Conservation (phyloP, 768 basidiomycete species). For the Amylocystis lapponica region DNA sequence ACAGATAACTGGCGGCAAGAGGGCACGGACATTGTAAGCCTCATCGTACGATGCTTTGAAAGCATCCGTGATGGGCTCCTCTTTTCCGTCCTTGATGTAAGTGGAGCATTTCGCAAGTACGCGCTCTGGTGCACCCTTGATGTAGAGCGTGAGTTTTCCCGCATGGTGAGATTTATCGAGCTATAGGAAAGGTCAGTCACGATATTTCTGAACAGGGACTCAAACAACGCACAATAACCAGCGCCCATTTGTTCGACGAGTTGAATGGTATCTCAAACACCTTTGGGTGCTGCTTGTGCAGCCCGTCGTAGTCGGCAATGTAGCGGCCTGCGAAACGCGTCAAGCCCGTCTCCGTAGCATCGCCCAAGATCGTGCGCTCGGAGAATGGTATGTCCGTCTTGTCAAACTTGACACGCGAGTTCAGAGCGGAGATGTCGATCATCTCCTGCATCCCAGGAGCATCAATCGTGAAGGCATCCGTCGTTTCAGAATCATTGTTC, state of each 20-base stretch:
- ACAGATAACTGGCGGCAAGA: not conserved
- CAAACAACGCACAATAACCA: constrained; percentile 48
- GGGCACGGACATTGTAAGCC: constrained; percentile 49
- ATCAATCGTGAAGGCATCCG: constrained; percentile 41
- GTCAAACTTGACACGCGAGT: constrained; percentile 69
- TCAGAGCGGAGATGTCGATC: constrained; percentile 57
- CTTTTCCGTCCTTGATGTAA: constrained; percentile 47
- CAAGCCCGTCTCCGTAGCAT: constrained; percentile 73
- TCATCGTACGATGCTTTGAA: constrained; percentile 50
- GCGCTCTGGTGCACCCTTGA: constrained; percentile 69
- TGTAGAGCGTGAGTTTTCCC: constrained; percentile 47
- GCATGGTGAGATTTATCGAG: constrained; percentile 47
- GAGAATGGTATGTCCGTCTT: constrained; percentile 56
- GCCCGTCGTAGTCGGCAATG: constrained; percentile 47
- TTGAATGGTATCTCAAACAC: constrained; percentile 76
- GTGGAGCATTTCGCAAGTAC: constrained; percentile 60
- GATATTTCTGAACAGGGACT: not conserved
- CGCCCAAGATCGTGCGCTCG: constrained; percentile 56
- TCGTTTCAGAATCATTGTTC: constrained; percentile 59
- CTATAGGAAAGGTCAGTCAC: constrained; percentile 24
- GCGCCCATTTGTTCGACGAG: constrained; percentile 68
- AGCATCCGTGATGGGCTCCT: constrained; percentile 46
- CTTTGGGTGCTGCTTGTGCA: constrained; percentile 45
- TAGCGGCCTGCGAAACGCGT: constrained; percentile 59
- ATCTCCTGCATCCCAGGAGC: constrained; percentile 60